Evolutionary conservation across 2,329 filamentous ascomycete genomes (phyloP).

Genomic region (Claviceps capensis): DNA sequence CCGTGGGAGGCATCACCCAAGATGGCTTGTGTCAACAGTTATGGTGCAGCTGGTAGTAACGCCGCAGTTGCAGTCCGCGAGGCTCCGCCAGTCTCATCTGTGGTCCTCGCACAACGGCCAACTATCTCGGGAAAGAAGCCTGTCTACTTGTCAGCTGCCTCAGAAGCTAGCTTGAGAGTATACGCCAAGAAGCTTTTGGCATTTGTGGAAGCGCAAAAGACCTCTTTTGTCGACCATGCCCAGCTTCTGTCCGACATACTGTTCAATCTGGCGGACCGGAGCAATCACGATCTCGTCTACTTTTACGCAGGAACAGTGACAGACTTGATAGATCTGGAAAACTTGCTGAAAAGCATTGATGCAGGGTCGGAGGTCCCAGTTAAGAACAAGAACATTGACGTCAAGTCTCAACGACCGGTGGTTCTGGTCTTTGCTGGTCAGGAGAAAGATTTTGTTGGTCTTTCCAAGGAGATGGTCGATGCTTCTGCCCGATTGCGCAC

Average conservation of each 20-base stretch:
- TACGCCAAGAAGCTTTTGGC: neutral
- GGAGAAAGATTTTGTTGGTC: conserved; percentile 14
- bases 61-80: conserved; percentile 12
- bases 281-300: neutral
- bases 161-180: neutral
- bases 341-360: conserved; percentile 7
- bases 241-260: neutral
- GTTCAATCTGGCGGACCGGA: neutral
- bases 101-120: neutral
- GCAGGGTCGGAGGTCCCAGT: neutral
- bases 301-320: neutral
- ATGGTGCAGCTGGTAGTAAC: conserved; percentile 23
- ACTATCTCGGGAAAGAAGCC: neutral
- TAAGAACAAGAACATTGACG: neutral
- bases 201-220: neutral
- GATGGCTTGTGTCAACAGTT: conserved; percentile 20
- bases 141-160: neutral
- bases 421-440: conserved; percentile 22
- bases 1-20: conserved; percentile 11
- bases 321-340: conserved; percentile 10
- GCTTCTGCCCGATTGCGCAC: conserved; percentile 9
- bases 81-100: conserved; percentile 3
- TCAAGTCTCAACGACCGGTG: conserved; percentile 13
- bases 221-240: neutral
- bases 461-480: conserved; percentile 18